Percentiles rank a stretch among this genome's conserved stretches.
These are phyloP conservation scores for Oryza glaberrima DNA, from an alignment of 176 grass and related monocot genomes.

Conservation along the genomic window DNA sequence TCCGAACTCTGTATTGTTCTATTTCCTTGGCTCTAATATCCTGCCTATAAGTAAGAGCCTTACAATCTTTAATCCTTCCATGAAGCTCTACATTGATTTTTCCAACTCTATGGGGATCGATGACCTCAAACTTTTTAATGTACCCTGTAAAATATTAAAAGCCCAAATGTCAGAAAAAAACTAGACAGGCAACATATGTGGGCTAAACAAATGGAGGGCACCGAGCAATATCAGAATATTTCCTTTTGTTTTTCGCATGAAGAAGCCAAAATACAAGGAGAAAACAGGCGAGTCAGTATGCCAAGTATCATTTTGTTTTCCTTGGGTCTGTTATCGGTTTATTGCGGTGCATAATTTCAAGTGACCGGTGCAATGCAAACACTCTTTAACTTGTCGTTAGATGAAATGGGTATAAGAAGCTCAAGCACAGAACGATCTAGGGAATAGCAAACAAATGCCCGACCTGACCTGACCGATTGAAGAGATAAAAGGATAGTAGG, in stretches of 20 bases:
- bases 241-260: not conserved
- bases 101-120: slow-evolving; percentile 85
- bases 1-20: slow-evolving; percentile 74
- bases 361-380: not conserved
- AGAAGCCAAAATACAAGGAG: not conserved
- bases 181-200: not conserved
- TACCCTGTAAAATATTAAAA: slow-evolving; percentile 58
- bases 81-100: slow-evolving; percentile 84
- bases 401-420: not conserved
- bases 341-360: not conserved
- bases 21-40: slow-evolving; percentile 84
- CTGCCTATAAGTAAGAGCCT: slow-evolving; percentile 86
- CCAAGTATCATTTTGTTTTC: not conserved
- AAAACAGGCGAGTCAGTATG: not conserved
- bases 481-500: not conserved
- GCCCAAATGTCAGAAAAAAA: slow-evolving; percentile 20
- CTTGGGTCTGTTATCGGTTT: not conserved
- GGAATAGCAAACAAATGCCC: not conserved
- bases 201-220: not conserved
- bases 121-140: slow-evolving; percentile 80
- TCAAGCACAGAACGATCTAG: not conserved
- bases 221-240: not conserved
- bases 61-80: slow-evolving; percentile 87
- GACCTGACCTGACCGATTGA: not conserved
- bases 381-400: no score